Evolutionary conservation across 306 rosid species (phyloP).

Genomic region (Prunus dulcis): DNA sequence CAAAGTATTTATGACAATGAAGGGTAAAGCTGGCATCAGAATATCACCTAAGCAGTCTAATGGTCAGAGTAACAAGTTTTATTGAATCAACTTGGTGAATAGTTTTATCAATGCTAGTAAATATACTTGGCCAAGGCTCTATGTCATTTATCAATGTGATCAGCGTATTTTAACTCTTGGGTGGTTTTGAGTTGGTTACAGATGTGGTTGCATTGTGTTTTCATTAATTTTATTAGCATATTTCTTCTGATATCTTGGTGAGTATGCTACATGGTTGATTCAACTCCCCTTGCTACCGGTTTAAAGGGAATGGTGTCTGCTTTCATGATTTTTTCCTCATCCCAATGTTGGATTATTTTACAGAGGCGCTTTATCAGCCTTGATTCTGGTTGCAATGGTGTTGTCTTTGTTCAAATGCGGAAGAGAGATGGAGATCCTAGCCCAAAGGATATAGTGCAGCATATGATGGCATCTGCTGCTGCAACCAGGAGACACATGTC

Average conservation of each 20-base stretch:
- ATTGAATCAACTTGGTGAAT: background rate
- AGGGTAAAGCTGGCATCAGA: too few relatives aligned
- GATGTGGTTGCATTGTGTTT: background rate
- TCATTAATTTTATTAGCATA: background rate
- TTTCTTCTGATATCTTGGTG: background rate
- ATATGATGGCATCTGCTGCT: conserved; percentile 71
- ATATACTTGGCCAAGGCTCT: background rate
- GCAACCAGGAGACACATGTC: conserved; percentile 87
- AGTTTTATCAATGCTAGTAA: background rate
- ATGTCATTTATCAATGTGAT: background rate
- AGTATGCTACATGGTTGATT: background rate
- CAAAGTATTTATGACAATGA: background rate
- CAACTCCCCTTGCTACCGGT: background rate
- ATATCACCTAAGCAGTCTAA: background rate
- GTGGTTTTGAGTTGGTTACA: background rate
- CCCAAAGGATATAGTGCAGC: conserved; percentile 74
- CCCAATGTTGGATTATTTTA: conserved; percentile 23
- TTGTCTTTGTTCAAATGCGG: conserved; percentile 85
- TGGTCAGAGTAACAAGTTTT: background rate
- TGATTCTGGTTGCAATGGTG: conserved; percentile 92
- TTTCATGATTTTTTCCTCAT: background rate
- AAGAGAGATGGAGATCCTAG: conserved; percentile 63
- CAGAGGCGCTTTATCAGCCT: conserved; percentile 77
- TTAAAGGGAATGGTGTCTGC: background rate
- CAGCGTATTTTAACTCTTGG: background rate